phyloP scores from a whole-genome alignment of 2,329 filamentous ascomycete species.

The Colletotrichum gloeosporioides region DNA sequence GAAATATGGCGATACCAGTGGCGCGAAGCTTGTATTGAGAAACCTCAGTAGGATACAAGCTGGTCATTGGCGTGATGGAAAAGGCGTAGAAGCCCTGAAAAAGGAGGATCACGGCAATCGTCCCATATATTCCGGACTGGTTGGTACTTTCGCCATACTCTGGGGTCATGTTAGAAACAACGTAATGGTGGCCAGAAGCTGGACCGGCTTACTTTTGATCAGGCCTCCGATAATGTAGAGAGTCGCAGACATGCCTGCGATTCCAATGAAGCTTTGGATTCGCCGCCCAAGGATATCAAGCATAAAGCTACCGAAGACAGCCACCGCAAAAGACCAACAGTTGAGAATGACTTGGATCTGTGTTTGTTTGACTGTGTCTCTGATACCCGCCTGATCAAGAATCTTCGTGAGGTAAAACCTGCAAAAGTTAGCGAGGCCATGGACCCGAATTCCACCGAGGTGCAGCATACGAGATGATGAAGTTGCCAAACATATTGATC shows the following conservation, averaged over 20 bases:
- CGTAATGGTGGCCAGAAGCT: neutral
- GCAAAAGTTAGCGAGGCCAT: neutral
- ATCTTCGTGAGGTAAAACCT: conserved; percentile 34
- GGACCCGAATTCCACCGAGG: neutral
- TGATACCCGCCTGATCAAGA: conserved; percentile 34
- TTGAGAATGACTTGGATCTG: conserved; percentile 40
- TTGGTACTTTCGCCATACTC: conserved; percentile 19
- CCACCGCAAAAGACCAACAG: conserved; percentile 38
- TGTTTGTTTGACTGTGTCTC: conserved; percentile 26
- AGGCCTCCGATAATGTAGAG: conserved; percentile 29
- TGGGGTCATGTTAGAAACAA: conserved; percentile 19
- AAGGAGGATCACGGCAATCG: conserved; percentile 38
- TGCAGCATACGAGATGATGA: conserved; percentile 31
- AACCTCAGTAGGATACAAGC: conserved; percentile 37
- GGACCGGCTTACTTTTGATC: conserved; percentile 25
- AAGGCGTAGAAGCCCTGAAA: conserved; percentile 38
- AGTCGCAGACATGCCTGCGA: conserved; percentile 26
- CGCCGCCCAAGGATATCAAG: conserved; percentile 36
- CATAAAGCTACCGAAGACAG: conserved; percentile 36
- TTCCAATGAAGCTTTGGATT: conserved; percentile 31
- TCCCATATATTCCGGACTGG: conserved; percentile 42
- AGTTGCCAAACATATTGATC: conserved; percentile 35
- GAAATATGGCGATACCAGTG: conserved; percentile 33
- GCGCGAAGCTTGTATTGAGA: conserved; percentile 35
- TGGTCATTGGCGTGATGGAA: conserved; percentile 37